Base-by-base conservation (phyloP, 106 monocot species). In the Dioscorea alata region DNA sequence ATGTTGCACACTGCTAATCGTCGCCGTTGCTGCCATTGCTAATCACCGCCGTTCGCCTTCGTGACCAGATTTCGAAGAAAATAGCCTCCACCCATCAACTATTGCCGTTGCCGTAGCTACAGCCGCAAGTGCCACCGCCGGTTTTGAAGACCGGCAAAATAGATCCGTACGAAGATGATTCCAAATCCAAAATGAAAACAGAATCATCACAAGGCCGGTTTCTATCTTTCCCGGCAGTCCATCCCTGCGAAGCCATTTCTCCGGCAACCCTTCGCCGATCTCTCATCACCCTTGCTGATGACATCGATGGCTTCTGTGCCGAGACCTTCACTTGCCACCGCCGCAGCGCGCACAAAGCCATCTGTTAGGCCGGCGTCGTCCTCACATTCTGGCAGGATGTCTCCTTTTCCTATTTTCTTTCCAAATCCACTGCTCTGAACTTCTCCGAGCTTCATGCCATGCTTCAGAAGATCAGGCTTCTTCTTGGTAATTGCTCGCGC, bases 361-460 rank as follows among this genome's bases (percentile, higher is more conserved):
- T 81, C 22, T 78, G 84, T 17, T 15, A 75, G 21, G 69, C 61
- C 50, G 42, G 68, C 25, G 24, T 78, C 17, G 54, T 92, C 20
- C 78, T 76, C 16, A 79, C 28, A 12, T 76, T 87, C 76, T 34
- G 86, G 4, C 78, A 83, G 49, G 77, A 84, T 23, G 33, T 84
- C 25, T 56, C 28, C 18, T 71, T 63, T 31, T 19, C 35, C 33
- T n/a, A n/a, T n/a, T 2, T 18, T 13, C 23, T 77, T 17, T 68
- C 85, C 1, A 17, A 16, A 22, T 76, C 84, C 14, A 72, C 71
- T 5, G n/a, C n/a, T n/a, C n/a, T n/a, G n/a, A n/a, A n/a, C n/a
- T n/a, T n/a, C n/a, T n/a, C n/a, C n/a, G n/a, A n/a, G n/a, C n/a
- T n/a, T n/a, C n/a, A n/a, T n/a, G n/a, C n/a, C n/a, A n/a, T n/a